phyloP scores from a whole-genome alignment of 75 land plant genomes.

The Pseudotsuga menziesii region DNA sequence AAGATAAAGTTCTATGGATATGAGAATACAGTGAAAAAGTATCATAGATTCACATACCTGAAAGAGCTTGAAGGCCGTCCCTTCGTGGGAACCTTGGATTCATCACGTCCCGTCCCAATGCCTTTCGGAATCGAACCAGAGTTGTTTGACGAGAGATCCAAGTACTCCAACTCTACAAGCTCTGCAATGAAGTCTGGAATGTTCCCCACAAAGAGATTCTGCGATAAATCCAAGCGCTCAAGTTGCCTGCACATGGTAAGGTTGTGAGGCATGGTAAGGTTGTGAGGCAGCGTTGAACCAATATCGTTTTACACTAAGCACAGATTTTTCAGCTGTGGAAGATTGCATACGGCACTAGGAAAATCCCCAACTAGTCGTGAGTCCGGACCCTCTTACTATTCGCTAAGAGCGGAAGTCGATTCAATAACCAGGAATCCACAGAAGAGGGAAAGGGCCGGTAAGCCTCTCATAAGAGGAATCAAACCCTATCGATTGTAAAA shows the following conservation, averaged over 20 bases:
- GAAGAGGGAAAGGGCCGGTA: too few relatives aligned
- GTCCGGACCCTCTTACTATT: too few relatives aligned
- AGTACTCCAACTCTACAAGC: slow-evolving; percentile 8
- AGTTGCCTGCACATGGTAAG: slow-evolving; percentile 17
- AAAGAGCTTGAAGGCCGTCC: too few relatives aligned
- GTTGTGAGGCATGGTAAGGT: slow-evolving; percentile 20
- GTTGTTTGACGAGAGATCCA: slow-evolving; percentile 16
- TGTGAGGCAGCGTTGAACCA: slow-evolving; percentile 16
- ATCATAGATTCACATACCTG: too few relatives aligned
- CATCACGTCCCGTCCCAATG: too few relatives aligned
- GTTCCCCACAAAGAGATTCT: slow-evolving; percentile 8
- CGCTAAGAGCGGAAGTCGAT: too few relatives aligned
- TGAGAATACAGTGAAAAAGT: too few relatives aligned
- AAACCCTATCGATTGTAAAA: too few relatives aligned
- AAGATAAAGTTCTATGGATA: too few relatives aligned
- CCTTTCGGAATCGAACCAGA: slow-evolving; percentile 13
- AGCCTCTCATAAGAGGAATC: too few relatives aligned
- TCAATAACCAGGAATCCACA: too few relatives aligned
- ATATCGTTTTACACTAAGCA: slow-evolving; percentile 10
- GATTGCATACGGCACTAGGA: slow-evolving; percentile 9
- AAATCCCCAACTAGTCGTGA: slow-evolving; percentile 2
- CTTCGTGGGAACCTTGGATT: too few relatives aligned
- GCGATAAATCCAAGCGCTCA: slow-evolving; percentile 10
- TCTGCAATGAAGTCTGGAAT: slow-evolving; percentile 1
- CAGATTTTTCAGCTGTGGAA: slow-evolving; percentile 13